Conservation (phyloP, 495 filamentous ascomycete species). For the Aspergillus egyptiacus region DNA sequence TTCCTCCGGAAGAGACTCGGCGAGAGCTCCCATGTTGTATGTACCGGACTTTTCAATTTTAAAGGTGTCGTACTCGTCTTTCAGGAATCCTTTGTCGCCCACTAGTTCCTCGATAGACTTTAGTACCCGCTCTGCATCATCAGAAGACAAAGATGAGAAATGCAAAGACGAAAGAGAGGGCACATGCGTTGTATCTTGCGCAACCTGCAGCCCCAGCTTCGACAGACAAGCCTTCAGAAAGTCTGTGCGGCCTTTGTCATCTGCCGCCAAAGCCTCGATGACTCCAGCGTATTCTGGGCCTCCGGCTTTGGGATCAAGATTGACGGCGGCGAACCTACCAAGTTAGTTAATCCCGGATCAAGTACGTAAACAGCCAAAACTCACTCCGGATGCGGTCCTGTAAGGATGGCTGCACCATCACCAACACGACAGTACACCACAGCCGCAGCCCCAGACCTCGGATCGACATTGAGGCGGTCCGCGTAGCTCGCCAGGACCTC, state of each 20-base stretch:
- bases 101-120: constrained; percentile 61
- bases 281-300: constrained; percentile 61
- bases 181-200: constrained; percentile 59
- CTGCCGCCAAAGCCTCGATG: constrained; percentile 60
- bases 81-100: constrained; percentile 66
- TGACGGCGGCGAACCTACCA: constrained; percentile 72
- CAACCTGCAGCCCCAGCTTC: constrained; percentile 78
- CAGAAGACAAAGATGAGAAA: constrained; percentile 63
- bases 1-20: constrained; percentile 42
- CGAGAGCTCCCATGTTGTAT: constrained; percentile 56
- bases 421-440: constrained; percentile 85
- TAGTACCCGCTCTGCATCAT: constrained; percentile 61
- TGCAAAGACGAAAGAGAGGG: constrained; percentile 83
- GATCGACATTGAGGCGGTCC: constrained; percentile 68
- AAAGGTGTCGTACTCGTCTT: constrained; percentile 82
- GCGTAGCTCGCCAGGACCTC: constrained; percentile 80
- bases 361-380: constrained; percentile 22
- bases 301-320: constrained; percentile 58
- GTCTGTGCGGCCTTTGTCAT: constrained; percentile 62
- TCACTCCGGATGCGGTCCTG: constrained; percentile 91
- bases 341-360: too few relatives aligned
- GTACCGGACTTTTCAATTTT: constrained; percentile 58
- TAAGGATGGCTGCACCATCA: constrained; percentile 73
- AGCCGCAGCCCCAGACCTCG: constrained; percentile 65
- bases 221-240: constrained; percentile 77